Evolutionary conservation across 106 monocot species (phyloP).

Genomic region (Acanthochlamys bracteata): DNA sequence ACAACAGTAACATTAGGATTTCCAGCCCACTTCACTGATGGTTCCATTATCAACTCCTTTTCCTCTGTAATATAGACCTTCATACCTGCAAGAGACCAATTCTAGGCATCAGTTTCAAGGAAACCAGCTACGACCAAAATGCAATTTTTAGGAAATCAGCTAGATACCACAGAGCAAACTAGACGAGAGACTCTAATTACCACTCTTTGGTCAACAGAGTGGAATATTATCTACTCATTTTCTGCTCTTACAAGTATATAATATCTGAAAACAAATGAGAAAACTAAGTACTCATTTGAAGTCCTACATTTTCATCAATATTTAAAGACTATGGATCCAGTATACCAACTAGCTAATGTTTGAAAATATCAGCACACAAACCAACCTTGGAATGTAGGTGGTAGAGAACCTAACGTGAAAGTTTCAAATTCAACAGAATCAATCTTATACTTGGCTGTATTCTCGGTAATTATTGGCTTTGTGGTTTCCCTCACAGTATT

Average conservation of each 20-base stretch:
- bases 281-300: too few relatives aligned
- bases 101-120: not conserved
- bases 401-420: conserved; percentile 72
- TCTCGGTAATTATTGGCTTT: conserved; percentile 91
- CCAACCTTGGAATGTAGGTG: conserved; percentile 86
- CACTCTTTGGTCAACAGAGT: too few relatives aligned
- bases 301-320: too few relatives aligned
- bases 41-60: conserved; percentile 50
- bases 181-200: too few relatives aligned
- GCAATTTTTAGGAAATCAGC: too few relatives aligned
- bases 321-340: too few relatives aligned
- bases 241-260: too few relatives aligned
- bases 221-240: too few relatives aligned
- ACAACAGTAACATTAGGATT: conserved; percentile 43
- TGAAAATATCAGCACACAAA: not conserved
- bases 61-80: conserved; percentile 34
- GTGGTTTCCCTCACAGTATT: conserved; percentile 61
- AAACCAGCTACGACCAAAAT: not conserved
- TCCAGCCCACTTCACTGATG: conserved; percentile 51
- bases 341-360: too few relatives aligned
- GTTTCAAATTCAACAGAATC: conserved; percentile 90
- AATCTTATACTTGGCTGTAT: conserved; percentile 78
- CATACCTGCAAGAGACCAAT: conserved; percentile 21
- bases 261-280: too few relatives aligned
- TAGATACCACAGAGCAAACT: too few relatives aligned